Evolutionary conservation across 352 stramenopile species (phyloP).

Genomic region (Pelagophyceae sp.): DNA sequence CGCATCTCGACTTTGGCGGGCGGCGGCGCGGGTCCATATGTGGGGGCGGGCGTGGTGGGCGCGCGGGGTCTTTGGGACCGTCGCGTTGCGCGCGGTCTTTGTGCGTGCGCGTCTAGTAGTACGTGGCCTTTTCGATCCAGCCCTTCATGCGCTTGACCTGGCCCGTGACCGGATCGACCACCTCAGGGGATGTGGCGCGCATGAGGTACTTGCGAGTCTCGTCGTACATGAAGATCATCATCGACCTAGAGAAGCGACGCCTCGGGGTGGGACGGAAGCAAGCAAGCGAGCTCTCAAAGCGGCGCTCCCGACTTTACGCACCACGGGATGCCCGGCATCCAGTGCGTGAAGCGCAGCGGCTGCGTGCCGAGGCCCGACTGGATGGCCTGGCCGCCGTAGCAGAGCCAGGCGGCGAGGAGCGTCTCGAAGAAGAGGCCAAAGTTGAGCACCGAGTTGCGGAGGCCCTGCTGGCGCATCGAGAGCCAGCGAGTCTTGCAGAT

Average conservation of each 20-base stretch:
- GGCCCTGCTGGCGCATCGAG: conserved; percentile 73
- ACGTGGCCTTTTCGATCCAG: conserved; percentile 75
- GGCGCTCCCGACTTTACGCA: conserved; percentile 37
- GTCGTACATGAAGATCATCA: conserved; percentile 73
- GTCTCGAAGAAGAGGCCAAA: conserved; percentile 84
- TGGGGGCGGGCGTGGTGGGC: too few species aligned
- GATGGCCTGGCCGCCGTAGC: conserved; percentile 65
- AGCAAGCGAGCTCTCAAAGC: not conserved
- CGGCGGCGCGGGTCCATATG: too few species aligned
- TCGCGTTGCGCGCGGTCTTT: too few species aligned
- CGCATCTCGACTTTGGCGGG: too few species aligned
- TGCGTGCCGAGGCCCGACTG: conserved; percentile 66
- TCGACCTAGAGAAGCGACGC: not conserved
- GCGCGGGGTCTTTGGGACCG: too few species aligned
- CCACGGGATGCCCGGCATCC: conserved; percentile 77
- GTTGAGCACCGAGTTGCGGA: conserved; percentile 79
- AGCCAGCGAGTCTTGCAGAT: conserved; percentile 84
- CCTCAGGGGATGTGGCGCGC: conserved; percentile 58
- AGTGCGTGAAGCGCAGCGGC: conserved; percentile 73
- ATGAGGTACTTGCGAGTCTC: conserved; percentile 79
- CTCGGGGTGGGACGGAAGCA: not conserved
- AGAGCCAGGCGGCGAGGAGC: conserved; percentile 64
- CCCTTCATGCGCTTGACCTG: conserved; percentile 65
- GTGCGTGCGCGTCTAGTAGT: too few species aligned
- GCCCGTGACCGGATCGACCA: conserved; percentile 61